Conservation (phyloP, 495 filamentous ascomycete species). For the Recurvomyces mirabilis region DNA sequence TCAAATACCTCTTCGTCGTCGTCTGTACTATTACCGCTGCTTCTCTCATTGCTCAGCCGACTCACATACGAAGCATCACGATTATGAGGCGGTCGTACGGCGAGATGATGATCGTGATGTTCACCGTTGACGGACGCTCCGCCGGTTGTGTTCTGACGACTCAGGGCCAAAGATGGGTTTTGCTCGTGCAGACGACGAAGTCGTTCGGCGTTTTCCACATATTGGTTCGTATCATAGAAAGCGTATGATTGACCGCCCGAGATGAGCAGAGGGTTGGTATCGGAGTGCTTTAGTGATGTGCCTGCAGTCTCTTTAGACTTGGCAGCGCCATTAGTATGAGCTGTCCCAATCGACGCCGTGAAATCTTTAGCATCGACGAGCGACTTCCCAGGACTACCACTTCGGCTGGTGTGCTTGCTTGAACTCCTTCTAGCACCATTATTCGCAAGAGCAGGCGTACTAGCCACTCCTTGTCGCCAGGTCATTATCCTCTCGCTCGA, state of each 20-base stretch:
- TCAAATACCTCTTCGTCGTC: not conserved
- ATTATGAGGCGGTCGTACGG: not conserved
- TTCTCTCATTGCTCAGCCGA: conserved; percentile 10
- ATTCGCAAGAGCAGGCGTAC: conserved; percentile 42
- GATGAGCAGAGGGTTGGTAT: conserved; percentile 15
- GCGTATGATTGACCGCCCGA: conserved; percentile 11
- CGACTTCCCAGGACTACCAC: conserved; percentile 48
- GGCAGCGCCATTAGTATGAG: not conserved
- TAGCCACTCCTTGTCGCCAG: conserved; percentile 74
- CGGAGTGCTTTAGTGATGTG: not conserved
- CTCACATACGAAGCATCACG: conserved; percentile 6
- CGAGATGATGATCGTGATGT: not conserved
- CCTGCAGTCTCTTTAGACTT: not conserved
- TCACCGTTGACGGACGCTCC: not conserved
- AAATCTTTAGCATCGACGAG: conserved; percentile 11
- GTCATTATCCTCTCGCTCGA: conserved; percentile 73
- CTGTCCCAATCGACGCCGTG: not conserved
- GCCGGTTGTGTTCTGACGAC: not conserved
- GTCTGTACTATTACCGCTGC: too few relatives aligned
- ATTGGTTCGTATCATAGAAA: conserved; percentile 13
- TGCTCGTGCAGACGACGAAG: not conserved
- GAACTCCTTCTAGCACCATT: conserved; percentile 28
- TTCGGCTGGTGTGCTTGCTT: conserved; percentile 31
- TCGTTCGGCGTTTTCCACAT: conserved; percentile 3
- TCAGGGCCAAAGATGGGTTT: not conserved